Base-by-base conservation (phyloP, 1,284 basidiomycete species). In the Cutaneotrichosporon sp. region DNA sequence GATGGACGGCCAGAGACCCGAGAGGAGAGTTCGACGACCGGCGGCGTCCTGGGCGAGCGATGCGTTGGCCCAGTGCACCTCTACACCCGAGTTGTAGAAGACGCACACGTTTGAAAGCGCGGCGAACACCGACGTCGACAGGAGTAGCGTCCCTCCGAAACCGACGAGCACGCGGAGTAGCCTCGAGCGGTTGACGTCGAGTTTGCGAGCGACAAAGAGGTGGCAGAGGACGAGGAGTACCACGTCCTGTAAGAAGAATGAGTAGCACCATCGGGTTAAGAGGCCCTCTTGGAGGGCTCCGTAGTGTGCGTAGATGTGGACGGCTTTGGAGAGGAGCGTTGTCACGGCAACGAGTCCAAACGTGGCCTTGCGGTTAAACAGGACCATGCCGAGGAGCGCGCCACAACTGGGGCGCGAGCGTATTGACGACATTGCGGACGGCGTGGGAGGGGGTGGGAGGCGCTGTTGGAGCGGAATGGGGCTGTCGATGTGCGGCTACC, bases 221-320 rank as follows among this genome's bases (percentile, higher is more conserved):
- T 54, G 53, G 24, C 18, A 25, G 25, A 54, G 1, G 53, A 54
- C 16, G 24, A 54, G 53, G 16, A 54, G 11, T 7, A 27, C 5
- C 16, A 54, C 22, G 38, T 54, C 53, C 20, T 54, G 53, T 14
- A 38, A 16, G 38, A 54, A 54, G 53, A 54, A 54, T 2, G 53
- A 54, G 13, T 29, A 54, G 9, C 36, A 25, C 53, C 53, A 54
- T 13, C 24, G 16, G 1, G 6, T 27, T 9, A 54, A 27, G 5
- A n/a, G 36, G 25, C 25, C 38, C 7, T 54, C 53, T 11, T 38
- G 7, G 0, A 54, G n/a, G 2, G 53, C 53, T 8, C 13, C 24
- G 14, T 27, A 24, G 38, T 54, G 53, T 1, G 53, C 53, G 20
- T 54, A 54, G 20, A 54, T 54, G 38, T 54, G 53, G 7, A 54